Conservation (phyloP, 208 protist genomes). For the Balamuthia mandrillaris region DNA sequence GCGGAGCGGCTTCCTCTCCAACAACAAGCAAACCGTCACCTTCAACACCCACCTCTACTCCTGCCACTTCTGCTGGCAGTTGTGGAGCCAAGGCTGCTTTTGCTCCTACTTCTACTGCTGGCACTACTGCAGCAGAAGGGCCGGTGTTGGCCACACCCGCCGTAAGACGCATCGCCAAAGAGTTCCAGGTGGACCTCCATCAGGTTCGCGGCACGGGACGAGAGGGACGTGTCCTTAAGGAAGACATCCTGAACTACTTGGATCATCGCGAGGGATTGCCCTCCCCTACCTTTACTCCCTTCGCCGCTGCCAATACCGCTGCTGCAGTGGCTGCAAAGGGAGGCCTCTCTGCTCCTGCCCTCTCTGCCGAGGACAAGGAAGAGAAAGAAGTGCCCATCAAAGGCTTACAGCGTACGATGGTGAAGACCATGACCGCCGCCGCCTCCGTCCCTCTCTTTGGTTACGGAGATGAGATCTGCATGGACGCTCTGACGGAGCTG, state of each 20-base stretch:
- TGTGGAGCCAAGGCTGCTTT: not conserved
- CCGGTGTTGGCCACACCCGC: conserved; percentile 85
- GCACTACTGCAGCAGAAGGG: not conserved
- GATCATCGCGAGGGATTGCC: conserved; percentile 25
- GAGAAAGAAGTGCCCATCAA: not conserved
- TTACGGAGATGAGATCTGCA: conserved; percentile 82
- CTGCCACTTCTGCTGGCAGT: not conserved
- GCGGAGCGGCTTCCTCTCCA: not conserved
- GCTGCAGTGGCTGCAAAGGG: not conserved
- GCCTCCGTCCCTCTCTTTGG: conserved; percentile 83
- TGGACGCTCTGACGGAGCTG: conserved; percentile 74
- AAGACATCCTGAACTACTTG: conserved; percentile 79
- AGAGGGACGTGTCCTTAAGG: conserved; percentile 84
- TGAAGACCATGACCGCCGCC: conserved; percentile 86
- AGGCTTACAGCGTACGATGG: conserved; percentile 75
- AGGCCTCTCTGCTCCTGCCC: not conserved
- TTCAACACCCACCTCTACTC: not conserved
- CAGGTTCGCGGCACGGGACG: conserved; percentile 40
- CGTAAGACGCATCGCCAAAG: conserved; percentile 79
- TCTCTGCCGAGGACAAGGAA: too few species aligned
- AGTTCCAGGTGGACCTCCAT: conserved; percentile 76
- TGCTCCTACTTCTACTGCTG: not conserved
- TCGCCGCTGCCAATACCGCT: not conserved
- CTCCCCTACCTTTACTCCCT: not conserved
- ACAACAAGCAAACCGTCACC: not conserved